Conservation (phyloP, 495 filamentous ascomycete genomes). For the Penicillium waksmanii region DNA sequence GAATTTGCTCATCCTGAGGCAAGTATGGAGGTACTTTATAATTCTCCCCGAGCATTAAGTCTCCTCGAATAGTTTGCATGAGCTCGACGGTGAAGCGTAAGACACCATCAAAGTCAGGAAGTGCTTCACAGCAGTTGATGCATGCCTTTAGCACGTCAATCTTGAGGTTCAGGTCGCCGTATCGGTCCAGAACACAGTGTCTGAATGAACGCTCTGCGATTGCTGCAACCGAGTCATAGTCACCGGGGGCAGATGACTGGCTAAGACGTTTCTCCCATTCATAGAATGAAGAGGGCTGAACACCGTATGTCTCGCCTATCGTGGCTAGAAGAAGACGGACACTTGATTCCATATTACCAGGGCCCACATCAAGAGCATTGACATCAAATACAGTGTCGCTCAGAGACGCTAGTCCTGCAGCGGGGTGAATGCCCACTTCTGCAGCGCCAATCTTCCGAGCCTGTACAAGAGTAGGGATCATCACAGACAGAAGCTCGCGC, state of each 20-base stretch:
- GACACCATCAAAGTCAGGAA: constrained; percentile 89
- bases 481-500: constrained; percentile 77
- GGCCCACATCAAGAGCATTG: constrained; percentile 72
- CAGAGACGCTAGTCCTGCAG: constrained; percentile 75
- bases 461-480: constrained; percentile 86
- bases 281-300: constrained; percentile 45
- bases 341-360: constrained; percentile 76
- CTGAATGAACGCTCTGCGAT: constrained; percentile 50
- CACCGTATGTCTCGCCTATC: constrained; percentile 54
- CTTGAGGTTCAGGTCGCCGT: constrained; percentile 66
- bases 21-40: constrained; percentile 61
- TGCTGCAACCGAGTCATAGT: constrained; percentile 47
- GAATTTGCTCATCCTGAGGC: constrained; percentile 79
- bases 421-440: constrained; percentile 92
- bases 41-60: constrained; percentile 65
- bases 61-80: constrained; percentile 73
- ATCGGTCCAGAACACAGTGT: constrained; percentile 42
- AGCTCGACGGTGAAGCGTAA: constrained; percentile 83
- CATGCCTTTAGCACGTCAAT: constrained; percentile 81
- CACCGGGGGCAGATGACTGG: constrained; percentile 24
- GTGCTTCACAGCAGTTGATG: constrained; percentile 88
- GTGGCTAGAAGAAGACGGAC: constrained; percentile 61
- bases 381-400: constrained; percentile 55
- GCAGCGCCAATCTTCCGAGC: constrained; percentile 91
- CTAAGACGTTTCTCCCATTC: constrained; percentile 40